These are phyloP conservation scores for Yarrowia yakushimensis DNA, from an alignment of 805 yeast species.

Conservation along the genomic window DNA sequence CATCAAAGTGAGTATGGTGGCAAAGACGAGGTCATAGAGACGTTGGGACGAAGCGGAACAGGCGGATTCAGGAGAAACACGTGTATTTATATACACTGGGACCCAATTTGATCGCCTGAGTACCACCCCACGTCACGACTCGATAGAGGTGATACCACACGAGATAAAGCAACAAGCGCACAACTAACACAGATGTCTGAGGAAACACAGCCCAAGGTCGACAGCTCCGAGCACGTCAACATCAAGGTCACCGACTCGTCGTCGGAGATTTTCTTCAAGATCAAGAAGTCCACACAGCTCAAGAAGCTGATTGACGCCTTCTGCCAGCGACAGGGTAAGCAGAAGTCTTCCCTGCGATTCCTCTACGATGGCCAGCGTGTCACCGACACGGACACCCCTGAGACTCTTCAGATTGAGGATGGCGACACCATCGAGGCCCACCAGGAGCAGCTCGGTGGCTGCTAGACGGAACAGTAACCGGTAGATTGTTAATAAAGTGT, in stretches of 20 bases:
- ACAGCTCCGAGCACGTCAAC: conserved; percentile 72
- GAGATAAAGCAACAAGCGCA: background rate
- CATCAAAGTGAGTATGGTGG: conserved; percentile 12
- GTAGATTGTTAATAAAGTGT: background rate
- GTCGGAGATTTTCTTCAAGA: conserved; percentile 92
- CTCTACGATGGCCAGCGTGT: conserved; percentile 91
- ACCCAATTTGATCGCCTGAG: background rate
- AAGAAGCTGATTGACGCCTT: conserved; percentile 96
- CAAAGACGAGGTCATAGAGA: background rate
- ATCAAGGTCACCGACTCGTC: conserved; percentile 91
- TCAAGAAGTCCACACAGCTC: conserved; percentile 87
- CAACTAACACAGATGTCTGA: conserved; percentile 27
- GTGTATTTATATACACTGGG: background rate
- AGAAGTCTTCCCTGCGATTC: conserved; percentile 76
- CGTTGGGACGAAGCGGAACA: no score
- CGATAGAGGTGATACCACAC: background rate
- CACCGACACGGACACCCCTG: conserved; percentile 86
- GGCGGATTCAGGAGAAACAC: background rate
- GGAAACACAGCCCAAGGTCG: conserved; percentile 53
- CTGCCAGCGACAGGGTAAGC: conserved; percentile 95
- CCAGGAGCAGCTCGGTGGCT: conserved; percentile 56
- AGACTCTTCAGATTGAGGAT: conserved; percentile 81
- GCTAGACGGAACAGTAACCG: background rate
- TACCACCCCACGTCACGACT: background rate
- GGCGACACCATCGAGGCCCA: conserved; percentile 97